Percentiles rank a stretch among this genome's conserved stretches.
Conservation (phyloP, 352 stramenopile species). For the Globisporangium perplexum region DNA sequence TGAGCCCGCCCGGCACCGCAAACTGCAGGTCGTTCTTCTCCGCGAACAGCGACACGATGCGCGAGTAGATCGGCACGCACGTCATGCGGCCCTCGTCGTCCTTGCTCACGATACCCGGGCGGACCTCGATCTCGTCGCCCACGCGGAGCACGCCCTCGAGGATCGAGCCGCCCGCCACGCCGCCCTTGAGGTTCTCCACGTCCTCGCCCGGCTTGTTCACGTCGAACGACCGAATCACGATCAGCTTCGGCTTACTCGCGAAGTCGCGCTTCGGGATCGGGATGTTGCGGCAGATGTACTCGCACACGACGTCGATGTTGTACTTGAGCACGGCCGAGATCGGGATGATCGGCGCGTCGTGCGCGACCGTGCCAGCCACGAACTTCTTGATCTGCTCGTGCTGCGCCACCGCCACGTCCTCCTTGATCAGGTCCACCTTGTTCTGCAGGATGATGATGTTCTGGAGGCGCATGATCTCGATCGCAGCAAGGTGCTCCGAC, state of each 20-base stretch:
- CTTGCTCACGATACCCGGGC: constrained; percentile 99
- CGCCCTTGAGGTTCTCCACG: constrained; percentile 95
- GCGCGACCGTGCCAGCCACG: constrained; percentile 87
- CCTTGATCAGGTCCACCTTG: constrained; percentile 99
- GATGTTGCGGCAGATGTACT: constrained; percentile 99
- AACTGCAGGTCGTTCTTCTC: constrained; percentile 99
- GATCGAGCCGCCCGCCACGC: constrained; percentile 90
- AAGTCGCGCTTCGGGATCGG: constrained; percentile 98
- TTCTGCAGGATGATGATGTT: constrained; percentile 99
- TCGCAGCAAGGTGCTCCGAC: constrained; percentile 98
- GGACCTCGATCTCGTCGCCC: constrained; percentile 99
- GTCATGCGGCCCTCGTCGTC: constrained; percentile 94
- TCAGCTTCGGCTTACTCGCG: constrained; percentile 96
- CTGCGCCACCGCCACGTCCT: constrained; percentile 95
- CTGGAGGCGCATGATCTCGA: constrained; percentile 99
- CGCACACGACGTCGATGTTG: constrained; percentile 99
- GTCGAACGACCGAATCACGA: constrained; percentile 99
- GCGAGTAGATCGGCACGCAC: constrained; percentile 91
- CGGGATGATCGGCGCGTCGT: constrained; percentile 98
- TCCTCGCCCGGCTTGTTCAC: constrained; percentile 99
- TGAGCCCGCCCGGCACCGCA: constrained; percentile 98
- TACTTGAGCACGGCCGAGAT: constrained; percentile 99
- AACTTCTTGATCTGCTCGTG: constrained; percentile 96
- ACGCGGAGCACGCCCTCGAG: constrained; percentile 96
- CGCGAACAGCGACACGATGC: constrained; percentile 96